Conservation (phyloP, 2,329 filamentous ascomycete species). For the Hypoxylon sp. region DNA sequence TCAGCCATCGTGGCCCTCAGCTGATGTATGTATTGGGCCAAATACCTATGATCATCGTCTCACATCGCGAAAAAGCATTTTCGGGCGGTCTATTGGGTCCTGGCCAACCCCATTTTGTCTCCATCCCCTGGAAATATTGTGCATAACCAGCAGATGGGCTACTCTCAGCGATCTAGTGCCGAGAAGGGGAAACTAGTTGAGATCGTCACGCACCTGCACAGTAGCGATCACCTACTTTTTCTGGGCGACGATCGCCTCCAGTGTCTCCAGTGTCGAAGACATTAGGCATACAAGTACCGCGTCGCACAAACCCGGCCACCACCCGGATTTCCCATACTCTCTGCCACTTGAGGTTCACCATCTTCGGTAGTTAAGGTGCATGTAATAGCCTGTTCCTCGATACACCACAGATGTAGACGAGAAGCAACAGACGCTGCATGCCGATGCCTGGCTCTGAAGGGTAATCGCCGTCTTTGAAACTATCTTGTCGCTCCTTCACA, state of each 20-base stretch:
- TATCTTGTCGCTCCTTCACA: conserved; percentile 43
- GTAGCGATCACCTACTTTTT: conserved; percentile 48
- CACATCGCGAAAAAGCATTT: conserved; percentile 29
- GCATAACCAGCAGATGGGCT: conserved; percentile 18
- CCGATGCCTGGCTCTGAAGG: conserved; percentile 44
- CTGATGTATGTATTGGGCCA: conserved; percentile 35
- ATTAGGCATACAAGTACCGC: conserved; percentile 45
- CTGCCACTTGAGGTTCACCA: conserved; percentile 39
- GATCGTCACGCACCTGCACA: conserved; percentile 42
- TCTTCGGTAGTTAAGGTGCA: conserved; percentile 43
- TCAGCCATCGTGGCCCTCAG: conserved; percentile 36
- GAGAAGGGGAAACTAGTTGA: conserved; percentile 39
- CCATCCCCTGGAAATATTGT: conserved; percentile 33
- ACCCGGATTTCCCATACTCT: conserved; percentile 41
- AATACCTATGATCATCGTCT: conserved; percentile 37
- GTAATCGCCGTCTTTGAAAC: conserved; percentile 39
- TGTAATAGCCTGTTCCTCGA: conserved; percentile 33
- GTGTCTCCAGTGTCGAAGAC: conserved; percentile 33
- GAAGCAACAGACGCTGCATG: conserved; percentile 23
- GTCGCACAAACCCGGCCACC: conserved; percentile 44
- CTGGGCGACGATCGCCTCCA: conserved; percentile 46
- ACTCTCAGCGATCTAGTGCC: conserved; percentile 38
- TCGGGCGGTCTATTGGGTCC: conserved; percentile 39
- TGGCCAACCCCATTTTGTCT: conserved; percentile 33
- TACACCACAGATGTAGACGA: conserved; percentile 38